phyloP scores from a whole-genome alignment of 179 eudicot genomes.

The Beta lomatogona region DNA sequence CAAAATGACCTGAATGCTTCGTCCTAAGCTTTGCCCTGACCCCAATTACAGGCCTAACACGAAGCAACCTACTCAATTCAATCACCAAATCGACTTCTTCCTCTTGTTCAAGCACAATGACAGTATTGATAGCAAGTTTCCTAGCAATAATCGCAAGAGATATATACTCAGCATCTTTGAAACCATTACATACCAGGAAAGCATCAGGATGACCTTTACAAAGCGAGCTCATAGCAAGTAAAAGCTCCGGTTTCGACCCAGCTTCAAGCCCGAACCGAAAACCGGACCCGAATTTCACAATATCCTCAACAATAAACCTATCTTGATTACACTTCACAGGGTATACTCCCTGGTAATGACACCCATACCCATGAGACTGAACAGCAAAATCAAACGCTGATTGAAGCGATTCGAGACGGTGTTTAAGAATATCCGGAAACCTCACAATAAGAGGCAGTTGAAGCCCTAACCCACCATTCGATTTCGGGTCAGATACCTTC shows the following conservation, averaged over 20 bases:
- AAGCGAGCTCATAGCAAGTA: constrained; percentile 75
- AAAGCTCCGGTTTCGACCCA: constrained; percentile 92
- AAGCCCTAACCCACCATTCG: constrained; percentile 66
- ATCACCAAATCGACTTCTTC: constrained; percentile 81
- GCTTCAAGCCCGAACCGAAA: constrained; percentile 92
- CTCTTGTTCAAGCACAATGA: constrained; percentile 90
- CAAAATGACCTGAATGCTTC: constrained; percentile 88
- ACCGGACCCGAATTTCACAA: constrained; percentile 63
- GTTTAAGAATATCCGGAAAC: constrained; percentile 74
- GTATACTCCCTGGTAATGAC: constrained; percentile 90
- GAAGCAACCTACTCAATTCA: constrained; percentile 50
- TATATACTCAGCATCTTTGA: constrained; percentile 80
- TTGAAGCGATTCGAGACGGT: constrained; percentile 71
- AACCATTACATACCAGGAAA: constrained; percentile 78
- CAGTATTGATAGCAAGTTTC: constrained; percentile 62
- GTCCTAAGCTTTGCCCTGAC: constrained; percentile 89
- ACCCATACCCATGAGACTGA: constrained; percentile 48
- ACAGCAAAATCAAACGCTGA: constrained; percentile 66
- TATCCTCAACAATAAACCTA: constrained; percentile 77
- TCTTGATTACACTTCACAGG: constrained; percentile 97
- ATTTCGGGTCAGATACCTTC: constrained; percentile 64
- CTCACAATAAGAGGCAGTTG: constrained; percentile 72
- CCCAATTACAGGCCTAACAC: constrained; percentile 73
- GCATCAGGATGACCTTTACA: constrained; percentile 70
- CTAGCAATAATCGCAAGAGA: constrained; percentile 72